Evolutionary conservation across 352 stramenopile genomes (phyloP).

Genomic region (Plasmopara halstedii): DNA sequence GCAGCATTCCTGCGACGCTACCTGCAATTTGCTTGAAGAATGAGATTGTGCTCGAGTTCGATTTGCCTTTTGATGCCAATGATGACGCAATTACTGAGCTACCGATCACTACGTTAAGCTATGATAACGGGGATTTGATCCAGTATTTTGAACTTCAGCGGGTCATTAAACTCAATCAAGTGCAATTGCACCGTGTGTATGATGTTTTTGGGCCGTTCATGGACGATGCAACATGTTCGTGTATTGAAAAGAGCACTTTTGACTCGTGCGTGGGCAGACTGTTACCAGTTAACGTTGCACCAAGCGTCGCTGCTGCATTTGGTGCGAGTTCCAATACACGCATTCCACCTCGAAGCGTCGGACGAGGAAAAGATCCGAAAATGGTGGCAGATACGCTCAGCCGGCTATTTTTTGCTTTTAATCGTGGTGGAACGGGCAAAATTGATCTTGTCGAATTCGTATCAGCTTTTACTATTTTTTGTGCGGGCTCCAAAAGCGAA

Average conservation of each 20-base stretch:
- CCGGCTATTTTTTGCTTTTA: conserved; percentile 82
- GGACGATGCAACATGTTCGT: conserved; percentile 34
- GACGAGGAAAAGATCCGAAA: conserved; percentile 57
- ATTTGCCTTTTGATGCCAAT: conserved; percentile 57
- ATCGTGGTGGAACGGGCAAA: conserved; percentile 72
- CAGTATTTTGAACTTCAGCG: conserved; percentile 77
- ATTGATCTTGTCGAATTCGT: conserved; percentile 89
- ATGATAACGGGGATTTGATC: conserved; percentile 79
- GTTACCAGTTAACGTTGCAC: conserved; percentile 41
- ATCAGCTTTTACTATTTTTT: conserved; percentile 91
- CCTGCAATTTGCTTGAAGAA: conserved; percentile 75
- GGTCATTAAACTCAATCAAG: conserved; percentile 60
- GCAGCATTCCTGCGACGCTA: conserved; percentile 49
- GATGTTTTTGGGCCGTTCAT: conserved; percentile 73
- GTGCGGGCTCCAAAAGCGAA: conserved; percentile 91
- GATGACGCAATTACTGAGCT: conserved; percentile 58
- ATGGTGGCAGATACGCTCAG: conserved; percentile 72
- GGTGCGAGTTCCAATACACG: conserved; percentile 51
- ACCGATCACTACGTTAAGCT: conserved; percentile 59
- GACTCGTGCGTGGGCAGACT: conserved; percentile 61
- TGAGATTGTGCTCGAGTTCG: conserved; percentile 79
- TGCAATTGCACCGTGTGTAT: conserved; percentile 57
- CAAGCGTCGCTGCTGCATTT: conserved; percentile 52
- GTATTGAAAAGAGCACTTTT: conserved; percentile 78
- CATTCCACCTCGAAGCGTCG: conserved; percentile 50